Conservation (phyloP, 805 yeast species). For the Kockiozyma suomiensis region DNA sequence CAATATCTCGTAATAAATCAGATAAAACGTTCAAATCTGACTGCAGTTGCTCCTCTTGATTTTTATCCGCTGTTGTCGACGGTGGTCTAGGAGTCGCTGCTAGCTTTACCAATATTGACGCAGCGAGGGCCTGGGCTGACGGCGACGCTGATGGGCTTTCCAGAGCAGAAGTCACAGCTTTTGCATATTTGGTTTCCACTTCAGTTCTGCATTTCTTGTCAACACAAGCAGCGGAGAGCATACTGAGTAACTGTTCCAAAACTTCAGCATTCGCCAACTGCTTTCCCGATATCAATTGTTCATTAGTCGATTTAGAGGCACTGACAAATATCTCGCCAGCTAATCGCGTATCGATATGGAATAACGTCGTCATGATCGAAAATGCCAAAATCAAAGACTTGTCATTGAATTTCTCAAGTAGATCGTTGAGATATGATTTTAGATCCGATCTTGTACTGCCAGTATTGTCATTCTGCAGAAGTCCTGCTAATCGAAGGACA, state of each 20-base stretch:
- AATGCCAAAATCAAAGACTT: slow-evolving; percentile 36
- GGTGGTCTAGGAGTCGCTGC: slow-evolving; percentile 37
- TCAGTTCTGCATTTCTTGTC: slow-evolving; percentile 39
- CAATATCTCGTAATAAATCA: slow-evolving; percentile 37
- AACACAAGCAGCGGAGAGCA: slow-evolving; percentile 44
- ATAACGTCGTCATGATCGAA: slow-evolving; percentile 37
- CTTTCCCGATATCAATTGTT: slow-evolving; percentile 21
- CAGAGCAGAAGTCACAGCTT: slow-evolving; percentile 35
- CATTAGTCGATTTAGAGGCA: slow-evolving; percentile 25
- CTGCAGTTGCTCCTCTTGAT: slow-evolving; percentile 24
- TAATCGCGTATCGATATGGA: slow-evolving; percentile 37
- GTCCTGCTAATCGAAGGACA: slow-evolving; percentile 21
- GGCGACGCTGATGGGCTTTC: slow-evolving; percentile 28
- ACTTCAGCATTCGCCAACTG: slow-evolving; percentile 34
- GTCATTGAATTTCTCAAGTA: slow-evolving; percentile 15
- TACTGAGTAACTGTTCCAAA: slow-evolving; percentile 37
- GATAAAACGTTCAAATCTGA: slow-evolving; percentile 39
- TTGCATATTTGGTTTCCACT: slow-evolving; percentile 36
- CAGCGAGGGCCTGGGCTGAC: slow-evolving; percentile 39
- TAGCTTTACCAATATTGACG: slow-evolving; percentile 42
- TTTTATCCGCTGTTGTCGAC: slow-evolving; percentile 24
- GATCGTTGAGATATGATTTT: background rate
- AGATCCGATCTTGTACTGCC: slow-evolving; percentile 5
- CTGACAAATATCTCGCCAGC: slow-evolving; percentile 38
- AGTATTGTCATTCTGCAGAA: slow-evolving; percentile 13